phyloP scores from a whole-genome alignment of 2,329 filamentous ascomycete species.

The Metarhizium anisopliae region DNA sequence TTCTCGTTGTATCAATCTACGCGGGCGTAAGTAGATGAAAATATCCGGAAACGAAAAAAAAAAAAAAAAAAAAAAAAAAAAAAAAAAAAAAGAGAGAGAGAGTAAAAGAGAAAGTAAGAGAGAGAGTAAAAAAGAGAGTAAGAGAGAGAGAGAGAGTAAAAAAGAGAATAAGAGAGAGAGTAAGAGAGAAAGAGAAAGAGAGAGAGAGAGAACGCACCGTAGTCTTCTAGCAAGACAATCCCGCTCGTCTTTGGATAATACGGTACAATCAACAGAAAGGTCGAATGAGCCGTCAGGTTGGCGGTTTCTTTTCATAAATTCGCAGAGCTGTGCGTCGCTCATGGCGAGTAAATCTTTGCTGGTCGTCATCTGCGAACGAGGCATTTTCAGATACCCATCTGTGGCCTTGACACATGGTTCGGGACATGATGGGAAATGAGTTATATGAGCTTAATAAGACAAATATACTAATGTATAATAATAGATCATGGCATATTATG shows the following conservation, averaged over 20 bases:
- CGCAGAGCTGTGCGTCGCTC: slow-evolving; percentile 10
- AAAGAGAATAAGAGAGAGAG: too few relatives aligned
- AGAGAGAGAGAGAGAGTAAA: too few relatives aligned
- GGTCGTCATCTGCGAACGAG: background rate
- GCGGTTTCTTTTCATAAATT: slow-evolving; percentile 11
- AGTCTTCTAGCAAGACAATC: slow-evolving; percentile 10
- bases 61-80: background rate
- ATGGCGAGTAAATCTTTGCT: slow-evolving; percentile 6
- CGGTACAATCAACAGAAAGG: slow-evolving; percentile 9
- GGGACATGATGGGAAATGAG: too few relatives aligned
- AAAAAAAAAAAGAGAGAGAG: background rate
- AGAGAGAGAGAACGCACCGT: slow-evolving; percentile 1
- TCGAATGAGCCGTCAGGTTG: slow-evolving; percentile 8
- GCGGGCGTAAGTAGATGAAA: slow-evolving; percentile 2
- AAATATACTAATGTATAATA: too few relatives aligned
- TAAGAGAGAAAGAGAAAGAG: too few relatives aligned
- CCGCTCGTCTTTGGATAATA: slow-evolving; percentile 9
- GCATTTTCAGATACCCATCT: too few relatives aligned
- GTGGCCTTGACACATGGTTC: too few relatives aligned
- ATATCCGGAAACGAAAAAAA: background rate
- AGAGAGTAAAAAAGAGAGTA: too few relatives aligned
- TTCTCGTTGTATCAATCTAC: slow-evolving; percentile 1
- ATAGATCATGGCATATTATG: too few relatives aligned
- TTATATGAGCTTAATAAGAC: too few relatives aligned
- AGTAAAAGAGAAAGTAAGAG: too few relatives aligned